phyloP scores from a whole-genome alignment of 495 filamentous ascomycete genomes.

The Cladorrhinum samala region DNA sequence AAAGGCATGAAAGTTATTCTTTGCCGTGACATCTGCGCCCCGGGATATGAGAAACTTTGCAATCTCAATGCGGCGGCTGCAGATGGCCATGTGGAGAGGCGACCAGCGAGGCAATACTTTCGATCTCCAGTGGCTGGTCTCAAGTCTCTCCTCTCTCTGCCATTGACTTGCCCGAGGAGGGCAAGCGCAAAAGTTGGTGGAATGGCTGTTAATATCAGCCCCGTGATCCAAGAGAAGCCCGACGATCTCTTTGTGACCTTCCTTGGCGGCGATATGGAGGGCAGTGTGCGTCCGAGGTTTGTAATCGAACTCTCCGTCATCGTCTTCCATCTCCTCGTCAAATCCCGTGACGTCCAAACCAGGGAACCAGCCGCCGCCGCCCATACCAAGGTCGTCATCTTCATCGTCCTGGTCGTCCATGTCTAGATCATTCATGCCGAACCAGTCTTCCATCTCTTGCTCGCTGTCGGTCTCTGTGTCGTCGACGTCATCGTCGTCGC shows the following conservation, averaged over 20 bases:
- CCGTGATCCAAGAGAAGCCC: constrained; percentile 1
- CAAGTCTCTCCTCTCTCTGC: not conserved
- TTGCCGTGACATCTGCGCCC: not conserved
- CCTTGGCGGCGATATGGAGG: constrained; percentile 4
- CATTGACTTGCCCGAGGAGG: not conserved
- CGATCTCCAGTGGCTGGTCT: not conserved
- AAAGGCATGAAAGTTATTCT: not conserved
- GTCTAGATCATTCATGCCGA: not conserved
- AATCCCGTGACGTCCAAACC: not conserved
- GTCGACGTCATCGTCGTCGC: not conserved
- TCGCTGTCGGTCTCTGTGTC: not conserved
- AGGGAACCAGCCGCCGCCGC: not conserved
- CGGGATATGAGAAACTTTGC: constrained; percentile 9
- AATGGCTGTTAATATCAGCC: not conserved
- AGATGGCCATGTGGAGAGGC: constrained; percentile 14
- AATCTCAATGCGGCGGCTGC: not conserved
- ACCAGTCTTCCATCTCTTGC: not conserved
- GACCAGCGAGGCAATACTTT: not conserved
- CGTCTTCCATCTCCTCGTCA: not conserved
- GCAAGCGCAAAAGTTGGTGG: not conserved
- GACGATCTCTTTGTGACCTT: constrained; percentile 2
- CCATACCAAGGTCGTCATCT: not conserved
- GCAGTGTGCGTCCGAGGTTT: not conserved
- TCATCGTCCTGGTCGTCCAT: not conserved
- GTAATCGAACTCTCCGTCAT: not conserved